Evolutionary conservation across 2,329 filamentous ascomycete species (phyloP).

Genomic region (Colletotrichum sp.): DNA sequence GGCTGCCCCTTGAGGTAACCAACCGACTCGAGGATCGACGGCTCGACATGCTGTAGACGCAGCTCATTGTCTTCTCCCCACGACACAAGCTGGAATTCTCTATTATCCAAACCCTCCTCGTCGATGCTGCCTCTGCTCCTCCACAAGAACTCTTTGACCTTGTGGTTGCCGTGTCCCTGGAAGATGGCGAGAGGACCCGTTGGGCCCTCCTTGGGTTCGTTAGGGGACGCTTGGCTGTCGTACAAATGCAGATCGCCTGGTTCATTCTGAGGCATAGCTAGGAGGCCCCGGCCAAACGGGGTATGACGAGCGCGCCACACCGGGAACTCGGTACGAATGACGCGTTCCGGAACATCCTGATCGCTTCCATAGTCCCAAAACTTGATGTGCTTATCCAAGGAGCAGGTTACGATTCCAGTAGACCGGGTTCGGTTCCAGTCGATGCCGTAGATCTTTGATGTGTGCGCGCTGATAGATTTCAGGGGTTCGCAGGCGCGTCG

Average conservation of each 20-base stretch:
- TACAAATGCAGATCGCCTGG: slow-evolving; percentile 87
- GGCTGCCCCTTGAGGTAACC: slow-evolving; percentile 74
- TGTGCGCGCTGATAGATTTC: slow-evolving; percentile 84
- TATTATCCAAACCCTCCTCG: slow-evolving; percentile 73
- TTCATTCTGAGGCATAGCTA: slow-evolving; percentile 92
- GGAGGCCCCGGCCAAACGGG: slow-evolving; percentile 82
- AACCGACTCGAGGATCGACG: slow-evolving; percentile 67
- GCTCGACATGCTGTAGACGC: slow-evolving; percentile 75
- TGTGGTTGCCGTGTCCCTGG: slow-evolving; percentile 64
- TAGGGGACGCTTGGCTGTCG: slow-evolving; percentile 61
- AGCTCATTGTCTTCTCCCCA: slow-evolving; percentile 90
- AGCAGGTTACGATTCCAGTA: slow-evolving; percentile 82
- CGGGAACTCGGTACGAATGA: slow-evolving; percentile 83
- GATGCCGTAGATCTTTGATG: slow-evolving; percentile 92
- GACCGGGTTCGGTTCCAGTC: slow-evolving; percentile 87
- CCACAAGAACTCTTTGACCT: slow-evolving; percentile 94
- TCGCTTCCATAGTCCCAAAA: slow-evolving; percentile 81
- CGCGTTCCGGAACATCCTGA: slow-evolving; percentile 70
- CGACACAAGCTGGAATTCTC: slow-evolving; percentile 91
- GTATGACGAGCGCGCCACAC: slow-evolving; percentile 92
- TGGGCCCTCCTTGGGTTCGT: slow-evolving; percentile 46
- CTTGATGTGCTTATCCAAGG: slow-evolving; percentile 89
- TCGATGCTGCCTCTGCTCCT: slow-evolving; percentile 72
- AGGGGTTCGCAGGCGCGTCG: slow-evolving; percentile 79
- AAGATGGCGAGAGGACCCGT: slow-evolving; percentile 61